phyloP scores from a whole-genome alignment of 2,329 filamentous ascomycete species.

The Aspergillus latus region DNA sequence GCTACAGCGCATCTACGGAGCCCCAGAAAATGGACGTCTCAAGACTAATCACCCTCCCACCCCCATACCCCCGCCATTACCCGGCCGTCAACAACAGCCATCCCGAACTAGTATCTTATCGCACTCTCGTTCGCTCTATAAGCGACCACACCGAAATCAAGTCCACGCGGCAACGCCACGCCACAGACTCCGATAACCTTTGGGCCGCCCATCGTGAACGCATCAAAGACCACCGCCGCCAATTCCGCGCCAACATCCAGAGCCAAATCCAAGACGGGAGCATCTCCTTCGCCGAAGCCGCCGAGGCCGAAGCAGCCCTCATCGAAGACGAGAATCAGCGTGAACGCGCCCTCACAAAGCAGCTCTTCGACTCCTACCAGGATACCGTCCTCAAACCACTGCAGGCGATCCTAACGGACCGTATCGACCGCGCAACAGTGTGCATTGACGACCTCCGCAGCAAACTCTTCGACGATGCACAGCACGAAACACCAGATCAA shows the following conservation, averaged over 20 bases:
- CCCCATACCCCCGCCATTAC: constrained; percentile 90
- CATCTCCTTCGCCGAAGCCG: constrained; percentile 80
- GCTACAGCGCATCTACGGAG: constrained; percentile 33
- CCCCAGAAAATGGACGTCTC: constrained; percentile 75
- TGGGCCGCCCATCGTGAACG: constrained; percentile 54
- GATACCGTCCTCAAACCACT: constrained; percentile 77
- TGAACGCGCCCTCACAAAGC: constrained; percentile 71
- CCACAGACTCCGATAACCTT: constrained; percentile 53
- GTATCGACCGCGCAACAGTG: constrained; percentile 70
- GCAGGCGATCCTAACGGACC: constrained; percentile 73
- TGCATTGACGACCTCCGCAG: constrained; percentile 75
- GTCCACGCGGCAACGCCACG: constrained; percentile 58
- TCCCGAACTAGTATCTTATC: constrained; percentile 77
- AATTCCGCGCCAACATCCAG: constrained; percentile 73
- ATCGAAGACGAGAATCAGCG: constrained; percentile 67
- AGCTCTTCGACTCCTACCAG: constrained; percentile 82
- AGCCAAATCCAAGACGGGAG: constrained; percentile 73
- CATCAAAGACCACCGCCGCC: constrained; percentile 60
- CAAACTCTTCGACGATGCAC: constrained; percentile 71
- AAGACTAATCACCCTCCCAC: constrained; percentile 85
- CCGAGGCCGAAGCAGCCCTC: constrained; percentile 74
- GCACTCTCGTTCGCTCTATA: constrained; percentile 70
- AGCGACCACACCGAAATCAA: constrained; percentile 73
- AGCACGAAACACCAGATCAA: constrained; percentile 69
- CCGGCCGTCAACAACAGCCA: constrained; percentile 96